Base-by-base conservation (phyloP, 2,329 filamentous ascomycete species). In the Pseudogymnoascus sp. region DNA sequence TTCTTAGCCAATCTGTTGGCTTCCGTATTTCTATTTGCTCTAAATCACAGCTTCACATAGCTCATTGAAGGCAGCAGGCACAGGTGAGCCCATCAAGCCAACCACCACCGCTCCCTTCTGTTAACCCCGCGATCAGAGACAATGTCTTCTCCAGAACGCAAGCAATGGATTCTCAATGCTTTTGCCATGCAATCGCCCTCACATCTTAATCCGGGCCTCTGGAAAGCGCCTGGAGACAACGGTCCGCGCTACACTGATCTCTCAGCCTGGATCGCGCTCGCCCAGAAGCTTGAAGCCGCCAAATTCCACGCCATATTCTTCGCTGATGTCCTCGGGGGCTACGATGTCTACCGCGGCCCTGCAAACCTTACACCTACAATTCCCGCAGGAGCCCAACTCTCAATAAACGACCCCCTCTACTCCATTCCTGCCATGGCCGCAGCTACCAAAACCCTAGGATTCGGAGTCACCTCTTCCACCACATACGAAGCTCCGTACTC, bases 401-500 rank as follows among this genome's bases (percentile, higher is more conserved):
- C 87, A 0, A 84, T 89, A 14, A 88, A 87, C 65, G 86, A 90
- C 71, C 86, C 86, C 0, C 71, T 89, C 1, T 80, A 82, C 1
- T 79, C 85, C 1, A 78, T 89, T 0, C 79, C 86, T 1, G 85
- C 86, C 1, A 87, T 89, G 85, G 86, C 86, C 0, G 86, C 86
- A 1, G 86, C 78, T 0, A 89, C 87, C 0, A 80, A 83, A 67
- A 87, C 78, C 64, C 80, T 90, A 12, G 84, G 82, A 0, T 89
- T 90, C 65, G 86, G 86, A 0, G 83, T 89, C 1, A 89, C 87
- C 0, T 81, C 86, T 0, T 82, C 83, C 1, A 88, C 86, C 0
- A 88, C 85, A 0, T 90, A 89, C 66, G 86, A 89, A 71, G 81
- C 85, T 70, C 86, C 86, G 0, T 89, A 87, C 69, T 83, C 87